phyloP scores from a whole-genome alignment of 2,329 filamentous ascomycete species.

The Colletotrichum gloeosporioides region DNA sequence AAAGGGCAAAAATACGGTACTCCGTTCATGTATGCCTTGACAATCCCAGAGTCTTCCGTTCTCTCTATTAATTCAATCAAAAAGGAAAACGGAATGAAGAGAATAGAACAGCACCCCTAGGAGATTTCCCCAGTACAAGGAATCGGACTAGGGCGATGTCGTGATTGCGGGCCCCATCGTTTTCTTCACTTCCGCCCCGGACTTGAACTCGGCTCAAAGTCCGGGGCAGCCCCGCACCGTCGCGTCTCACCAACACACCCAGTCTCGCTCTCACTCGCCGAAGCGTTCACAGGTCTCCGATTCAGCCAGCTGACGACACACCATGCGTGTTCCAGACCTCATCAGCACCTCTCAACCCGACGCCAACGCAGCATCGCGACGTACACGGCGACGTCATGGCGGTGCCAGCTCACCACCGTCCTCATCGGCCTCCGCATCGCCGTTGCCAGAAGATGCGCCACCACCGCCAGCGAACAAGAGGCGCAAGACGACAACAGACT shows the following conservation, averaged over 20 bases:
- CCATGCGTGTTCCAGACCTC: not conserved
- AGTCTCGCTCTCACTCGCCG: not conserved
- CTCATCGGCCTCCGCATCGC: not conserved
- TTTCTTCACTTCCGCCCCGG: not conserved
- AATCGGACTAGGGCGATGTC: not conserved
- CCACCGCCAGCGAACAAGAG: not conserved
- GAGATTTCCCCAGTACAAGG: accelerated
- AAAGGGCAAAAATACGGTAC: not conserved
- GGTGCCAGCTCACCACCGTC: not conserved
- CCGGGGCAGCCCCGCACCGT: not conserved
- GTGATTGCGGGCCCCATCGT: not conserved
- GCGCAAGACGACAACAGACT: not conserved
- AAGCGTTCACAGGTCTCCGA: not conserved
- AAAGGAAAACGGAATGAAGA: not conserved
- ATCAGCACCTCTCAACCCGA: not conserved
- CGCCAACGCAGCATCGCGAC: not conserved
- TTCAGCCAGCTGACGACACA: not conserved
- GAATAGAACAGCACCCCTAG: not conserved
- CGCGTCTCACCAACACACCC: not conserved
- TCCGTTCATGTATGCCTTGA: not conserved
- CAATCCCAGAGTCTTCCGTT: not conserved
- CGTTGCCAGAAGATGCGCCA: not conserved
- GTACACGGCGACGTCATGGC: not conserved
- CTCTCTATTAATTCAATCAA: not conserved
- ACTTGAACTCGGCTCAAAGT: not conserved